phyloP scores from a whole-genome alignment of 495 filamentous ascomycete genomes.

The Daldinia decipiens region DNA sequence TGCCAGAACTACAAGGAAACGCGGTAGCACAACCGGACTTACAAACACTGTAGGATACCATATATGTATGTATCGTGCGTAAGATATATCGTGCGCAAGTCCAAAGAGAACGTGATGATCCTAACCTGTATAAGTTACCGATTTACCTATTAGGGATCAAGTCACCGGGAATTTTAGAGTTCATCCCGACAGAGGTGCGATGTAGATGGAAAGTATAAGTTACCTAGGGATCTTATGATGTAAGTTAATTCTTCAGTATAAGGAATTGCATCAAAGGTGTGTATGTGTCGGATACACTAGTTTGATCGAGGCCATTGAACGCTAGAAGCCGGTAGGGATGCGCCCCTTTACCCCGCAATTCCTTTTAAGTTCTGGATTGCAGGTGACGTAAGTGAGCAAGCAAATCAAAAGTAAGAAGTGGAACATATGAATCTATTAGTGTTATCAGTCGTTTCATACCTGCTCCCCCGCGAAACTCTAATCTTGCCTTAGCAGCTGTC shows the following conservation, averaged over 20 bases:
- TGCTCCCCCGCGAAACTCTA: conserved; percentile 6
- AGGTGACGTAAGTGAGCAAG: conserved; percentile 36
- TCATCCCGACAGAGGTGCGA: not conserved
- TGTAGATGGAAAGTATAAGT: not conserved
- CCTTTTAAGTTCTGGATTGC: conserved; percentile 28
- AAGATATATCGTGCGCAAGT: not conserved
- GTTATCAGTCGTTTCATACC: conserved; percentile 18
- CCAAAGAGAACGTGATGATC: not conserved
- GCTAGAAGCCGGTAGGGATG: conserved; percentile 24
- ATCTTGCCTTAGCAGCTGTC: conserved; percentile 13
- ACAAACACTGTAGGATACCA: not conserved
- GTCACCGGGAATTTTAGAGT: not conserved
- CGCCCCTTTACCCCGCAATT: conserved; percentile 45
- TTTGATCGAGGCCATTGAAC: conserved; percentile 4
- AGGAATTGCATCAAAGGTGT: conserved; percentile 34
- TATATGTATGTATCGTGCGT: too few relatives aligned
- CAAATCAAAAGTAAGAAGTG: not conserved
- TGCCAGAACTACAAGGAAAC: conserved; percentile 21
- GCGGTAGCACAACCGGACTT: conserved; percentile 10
- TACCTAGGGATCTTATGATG: not conserved
- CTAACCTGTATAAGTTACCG: not conserved
- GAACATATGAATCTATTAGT: conserved; percentile 24
- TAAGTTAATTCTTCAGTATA: conserved; percentile 7
- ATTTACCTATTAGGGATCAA: not conserved
- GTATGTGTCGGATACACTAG: conserved; percentile 8